These are phyloP conservation scores for Lentinula edodes DNA, from an alignment of 768 basidiomycete genomes.

Conservation along the genomic window DNA sequence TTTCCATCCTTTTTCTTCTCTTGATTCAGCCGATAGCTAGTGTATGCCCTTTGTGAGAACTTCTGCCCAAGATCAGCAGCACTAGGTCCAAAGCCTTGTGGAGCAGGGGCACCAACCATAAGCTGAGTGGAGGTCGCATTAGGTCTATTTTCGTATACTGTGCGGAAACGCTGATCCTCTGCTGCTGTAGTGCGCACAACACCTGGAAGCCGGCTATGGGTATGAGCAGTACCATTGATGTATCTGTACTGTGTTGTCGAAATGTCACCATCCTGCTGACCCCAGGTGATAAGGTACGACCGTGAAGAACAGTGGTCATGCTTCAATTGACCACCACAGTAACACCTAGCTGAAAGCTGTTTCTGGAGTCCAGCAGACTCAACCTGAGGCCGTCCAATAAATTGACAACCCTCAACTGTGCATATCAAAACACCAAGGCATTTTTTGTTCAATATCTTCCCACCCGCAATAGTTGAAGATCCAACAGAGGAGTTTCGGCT, in stretches of 20 bases:
- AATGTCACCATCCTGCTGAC: background rate
- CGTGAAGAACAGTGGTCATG: no score
- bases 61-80: background rate
- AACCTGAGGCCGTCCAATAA: no score
- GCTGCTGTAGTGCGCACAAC: background rate
- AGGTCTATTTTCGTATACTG: background rate
- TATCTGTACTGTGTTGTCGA: background rate
- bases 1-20: background rate
- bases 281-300: background rate
- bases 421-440: no score
- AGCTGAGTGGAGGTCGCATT: background rate
- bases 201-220: background rate
- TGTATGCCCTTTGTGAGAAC: background rate
- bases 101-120: background rate
- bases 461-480: no score
- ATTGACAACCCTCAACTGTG: no score
- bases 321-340: no score
- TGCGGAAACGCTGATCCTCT: background rate
- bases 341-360: no score
- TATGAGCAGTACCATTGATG: background rate
- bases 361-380: no score
- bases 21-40: background rate
- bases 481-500: background rate
- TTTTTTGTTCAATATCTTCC: no score
- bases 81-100: background rate